Percentiles rank a stretch among this genome's conserved stretches.
phyloP scores from a whole-genome alignment of 2,329 filamentous ascomycete genomes.

The Colletotrichum tamarilloi region DNA sequence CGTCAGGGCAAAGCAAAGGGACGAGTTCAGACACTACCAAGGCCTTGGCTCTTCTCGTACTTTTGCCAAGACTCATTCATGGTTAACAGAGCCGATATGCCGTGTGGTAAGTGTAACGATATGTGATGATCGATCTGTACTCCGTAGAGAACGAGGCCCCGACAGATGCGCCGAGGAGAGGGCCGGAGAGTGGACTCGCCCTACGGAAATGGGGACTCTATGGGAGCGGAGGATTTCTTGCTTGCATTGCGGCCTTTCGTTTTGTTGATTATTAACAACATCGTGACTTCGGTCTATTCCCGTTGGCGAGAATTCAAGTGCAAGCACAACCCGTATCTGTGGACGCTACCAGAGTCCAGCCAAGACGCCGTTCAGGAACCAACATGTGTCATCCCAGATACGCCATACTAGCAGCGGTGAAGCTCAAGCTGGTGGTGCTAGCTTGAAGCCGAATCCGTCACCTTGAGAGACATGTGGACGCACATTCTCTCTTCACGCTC shows the following conservation, averaged over 20 bases:
- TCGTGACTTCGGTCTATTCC: not conserved
- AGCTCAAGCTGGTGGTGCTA: not conserved
- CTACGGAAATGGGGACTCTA: not conserved
- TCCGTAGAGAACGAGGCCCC: not conserved
- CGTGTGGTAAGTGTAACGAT: not conserved
- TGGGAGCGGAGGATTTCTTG: not conserved
- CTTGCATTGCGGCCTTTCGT: not conserved
- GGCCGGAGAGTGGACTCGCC: not conserved
- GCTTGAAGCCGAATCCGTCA: not conserved
- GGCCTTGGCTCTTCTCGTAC: not conserved
- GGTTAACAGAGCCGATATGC: not conserved
- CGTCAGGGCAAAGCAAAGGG: not conserved
- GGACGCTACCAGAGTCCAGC: slow-evolving; percentile 3
- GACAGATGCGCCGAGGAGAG: not conserved
- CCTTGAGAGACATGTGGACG: not conserved
- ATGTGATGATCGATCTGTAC: not conserved
- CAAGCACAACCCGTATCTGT: not conserved
- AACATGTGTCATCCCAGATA: not conserved
- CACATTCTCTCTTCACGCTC: not conserved
- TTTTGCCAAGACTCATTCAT: not conserved
- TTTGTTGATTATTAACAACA: not conserved
- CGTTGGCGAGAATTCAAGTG: not conserved
- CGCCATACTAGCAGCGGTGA: not conserved
- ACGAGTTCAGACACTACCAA: not conserved
- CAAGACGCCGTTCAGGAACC: slow-evolving; percentile 15